Base-by-base conservation (phyloP, 2,329 filamentous ascomycete genomes). In the Juglanconis oblonga region DNA sequence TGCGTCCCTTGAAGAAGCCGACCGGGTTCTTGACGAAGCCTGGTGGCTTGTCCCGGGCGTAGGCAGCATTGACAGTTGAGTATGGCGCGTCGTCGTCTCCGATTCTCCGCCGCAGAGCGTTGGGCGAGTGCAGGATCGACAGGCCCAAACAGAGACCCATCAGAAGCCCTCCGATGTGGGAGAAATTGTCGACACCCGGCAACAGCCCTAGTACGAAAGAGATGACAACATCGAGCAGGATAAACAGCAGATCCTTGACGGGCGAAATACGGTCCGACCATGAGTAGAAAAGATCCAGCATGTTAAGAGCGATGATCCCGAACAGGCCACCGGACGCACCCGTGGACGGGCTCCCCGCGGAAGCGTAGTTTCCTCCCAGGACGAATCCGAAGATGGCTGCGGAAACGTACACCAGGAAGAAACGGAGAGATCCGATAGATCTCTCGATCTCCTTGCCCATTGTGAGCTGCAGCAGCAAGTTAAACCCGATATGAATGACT, bases 331-430 rank as follows among this genome's bases (percentile, higher is more conserved):
- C 95, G 0, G 95, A 98, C 31, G 92, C 93, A 54, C 95, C 95
- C 1, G 90, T 92, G 0, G 92, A 96, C 2, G 92, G 85, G 60
- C 95, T 87, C 24, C 87, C 89, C 4, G 88, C 86, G 1, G 89
- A 88, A 1, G 94, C 92, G 71, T 92, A 98, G 73, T 98, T 99
- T 11, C 92, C 95, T 64, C 95, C 94, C 67, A 99, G 84, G 3
- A 98, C 90, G 70, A 96, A 97, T 9, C 95, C 95, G 70, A 98
- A 98, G 66, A 98, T 98, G 32, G 95, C 95, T 35, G 91, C 87
- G 64, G 87, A 88, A 69, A 98, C 84, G 73, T 99, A 99, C 53
- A 98, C 92, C 52, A 99, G 75, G 50, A 90, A 86, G 75, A 96
- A 98, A 44, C 95, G 89, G 66, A 97, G 82, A 42, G 90, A 87